A percentile compares a stretch with the other conserved stretches of the same genome.
phyloP scores from a whole-genome alignment of 257 asterid genomes.

The Solanum etuberosum region DNA sequence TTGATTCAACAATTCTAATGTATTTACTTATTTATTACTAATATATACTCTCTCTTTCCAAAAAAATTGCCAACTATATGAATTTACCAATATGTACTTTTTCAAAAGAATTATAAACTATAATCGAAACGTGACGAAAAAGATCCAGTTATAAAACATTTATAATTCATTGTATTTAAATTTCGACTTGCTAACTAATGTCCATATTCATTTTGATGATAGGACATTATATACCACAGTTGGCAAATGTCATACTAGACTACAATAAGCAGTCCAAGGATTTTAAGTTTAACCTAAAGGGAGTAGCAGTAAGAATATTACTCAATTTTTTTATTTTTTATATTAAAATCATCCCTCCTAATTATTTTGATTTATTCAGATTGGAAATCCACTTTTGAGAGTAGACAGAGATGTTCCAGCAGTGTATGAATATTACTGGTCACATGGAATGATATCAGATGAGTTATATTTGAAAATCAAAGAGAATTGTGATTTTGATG shows the following conservation, averaged over 20 bases:
- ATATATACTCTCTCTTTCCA: neutral
- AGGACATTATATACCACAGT: conserved; percentile 34
- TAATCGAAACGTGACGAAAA: too few relatives aligned
- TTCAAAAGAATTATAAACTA: too few relatives aligned
- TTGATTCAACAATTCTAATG: neutral
- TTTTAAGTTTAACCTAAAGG: conserved; percentile 20
- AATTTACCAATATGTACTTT: too few relatives aligned
- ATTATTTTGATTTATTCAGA: conserved; percentile 17
- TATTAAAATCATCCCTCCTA: neutral
- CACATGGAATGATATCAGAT: conserved; percentile 83
- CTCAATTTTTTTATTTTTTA: neutral
- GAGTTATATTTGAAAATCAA: conserved; percentile 27
- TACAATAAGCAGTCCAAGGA: conserved; percentile 13
- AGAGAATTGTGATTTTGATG: conserved; percentile 40
- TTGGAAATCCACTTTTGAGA: conserved; percentile 77
- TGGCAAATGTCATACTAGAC: conserved; percentile 14
- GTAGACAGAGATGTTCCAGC: conserved; percentile 53
- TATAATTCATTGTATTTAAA: too few relatives aligned
- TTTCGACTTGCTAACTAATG: neutral
- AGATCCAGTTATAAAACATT: too few relatives aligned
- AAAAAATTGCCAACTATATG: too few relatives aligned
- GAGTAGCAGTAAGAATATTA: conserved; percentile 18
- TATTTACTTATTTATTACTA: neutral
- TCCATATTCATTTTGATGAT: neutral
- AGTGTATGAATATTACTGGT: conserved; percentile 54